Evolutionary conservation across 176 grass and related monocot species (phyloP).

Genomic region (Cenchrus fungigraminus): DNA sequence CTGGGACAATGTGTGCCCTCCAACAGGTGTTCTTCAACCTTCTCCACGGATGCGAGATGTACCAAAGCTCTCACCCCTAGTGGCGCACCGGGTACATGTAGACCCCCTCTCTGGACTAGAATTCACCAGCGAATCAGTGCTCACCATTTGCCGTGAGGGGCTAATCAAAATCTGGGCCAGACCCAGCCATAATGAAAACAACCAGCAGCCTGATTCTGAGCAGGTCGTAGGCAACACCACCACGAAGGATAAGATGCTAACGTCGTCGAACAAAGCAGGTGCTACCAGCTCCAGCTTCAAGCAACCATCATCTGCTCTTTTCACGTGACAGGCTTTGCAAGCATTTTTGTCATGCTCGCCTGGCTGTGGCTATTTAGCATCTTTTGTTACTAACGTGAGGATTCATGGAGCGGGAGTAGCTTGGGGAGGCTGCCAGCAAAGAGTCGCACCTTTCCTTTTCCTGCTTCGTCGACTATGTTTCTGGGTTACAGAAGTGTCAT

Average conservation of each 20-base stretch:
- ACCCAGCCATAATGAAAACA: conserved; percentile 57
- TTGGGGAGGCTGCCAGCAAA: conserved; percentile 45
- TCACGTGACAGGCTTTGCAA: conserved; percentile 68
- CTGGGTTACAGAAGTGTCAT: conserved; percentile 48
- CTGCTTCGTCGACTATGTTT: conserved; percentile 33
- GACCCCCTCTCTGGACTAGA: conserved; percentile 78
- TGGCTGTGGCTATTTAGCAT: conserved; percentile 47
- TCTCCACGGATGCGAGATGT: conserved; percentile 88
- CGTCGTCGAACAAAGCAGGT: conserved; percentile 59
- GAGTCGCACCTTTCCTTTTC: conserved; percentile 30
- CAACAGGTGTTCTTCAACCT: conserved; percentile 75
- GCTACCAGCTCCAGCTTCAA: conserved; percentile 65
- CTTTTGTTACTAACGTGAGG: conserved; percentile 55
- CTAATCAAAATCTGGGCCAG: conserved; percentile 82
- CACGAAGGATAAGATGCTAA: conserved; percentile 61
- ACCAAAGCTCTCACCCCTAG: conserved; percentile 81
- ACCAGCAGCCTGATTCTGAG: conserved; percentile 59
- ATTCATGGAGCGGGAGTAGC: conserved; percentile 35
- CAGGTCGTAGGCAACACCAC: conserved; percentile 33
- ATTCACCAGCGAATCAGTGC: conserved; percentile 77
- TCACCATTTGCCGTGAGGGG: conserved; percentile 82
- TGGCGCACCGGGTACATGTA: conserved; percentile 71
- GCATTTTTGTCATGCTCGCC: conserved; percentile 51
- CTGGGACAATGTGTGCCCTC: conserved; percentile 71
- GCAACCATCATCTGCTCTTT: conserved; percentile 69